Conservation (phyloP, 768 basidiomycete species). For the Russula sp. region DNA sequence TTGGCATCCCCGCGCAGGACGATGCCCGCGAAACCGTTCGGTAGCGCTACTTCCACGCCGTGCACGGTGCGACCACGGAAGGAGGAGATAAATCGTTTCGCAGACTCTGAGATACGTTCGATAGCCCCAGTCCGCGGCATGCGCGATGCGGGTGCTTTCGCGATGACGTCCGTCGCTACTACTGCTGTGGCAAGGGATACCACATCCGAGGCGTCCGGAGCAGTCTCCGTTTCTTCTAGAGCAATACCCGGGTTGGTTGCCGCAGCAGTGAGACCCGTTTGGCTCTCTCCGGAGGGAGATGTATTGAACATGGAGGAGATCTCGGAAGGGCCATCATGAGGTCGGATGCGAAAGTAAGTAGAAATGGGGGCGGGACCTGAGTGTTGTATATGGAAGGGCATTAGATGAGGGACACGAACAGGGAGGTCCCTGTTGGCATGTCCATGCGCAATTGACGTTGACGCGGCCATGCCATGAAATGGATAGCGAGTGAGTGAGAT, state of each 20-base stretch:
- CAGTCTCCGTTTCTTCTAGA: neutral
- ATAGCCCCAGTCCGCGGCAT: neutral
- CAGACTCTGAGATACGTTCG: slow-evolving; percentile 12
- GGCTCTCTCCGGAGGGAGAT: neutral
- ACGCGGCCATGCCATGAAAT: neutral
- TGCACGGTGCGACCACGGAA: slow-evolving; percentile 75
- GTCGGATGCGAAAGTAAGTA: slow-evolving; percentile 58
- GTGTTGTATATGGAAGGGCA: slow-evolving; percentile 77
- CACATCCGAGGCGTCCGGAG: neutral
- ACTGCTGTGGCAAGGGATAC: neutral
- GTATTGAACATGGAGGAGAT: neutral
- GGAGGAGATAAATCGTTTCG: slow-evolving; percentile 46
- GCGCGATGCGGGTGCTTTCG: neutral
- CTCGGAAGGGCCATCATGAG: slow-evolving; percentile 21
- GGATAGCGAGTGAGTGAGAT: no score
- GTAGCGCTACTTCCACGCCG: slow-evolving; percentile 53
- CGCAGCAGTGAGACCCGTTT: neutral
- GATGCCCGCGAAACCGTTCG: slow-evolving; percentile 60
- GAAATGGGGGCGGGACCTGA: slow-evolving; percentile 66
- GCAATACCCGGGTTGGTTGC: neutral
- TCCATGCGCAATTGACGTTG: slow-evolving; percentile 1
- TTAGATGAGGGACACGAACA: slow-evolving; percentile 46
- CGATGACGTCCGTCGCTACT: no score
- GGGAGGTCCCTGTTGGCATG: neutral
- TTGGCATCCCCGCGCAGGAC: slow-evolving; percentile 39